Evolutionary conservation across 352 stramenopile genomes (phyloP).

Genomic region (Globisporangium ultimum): DNA sequence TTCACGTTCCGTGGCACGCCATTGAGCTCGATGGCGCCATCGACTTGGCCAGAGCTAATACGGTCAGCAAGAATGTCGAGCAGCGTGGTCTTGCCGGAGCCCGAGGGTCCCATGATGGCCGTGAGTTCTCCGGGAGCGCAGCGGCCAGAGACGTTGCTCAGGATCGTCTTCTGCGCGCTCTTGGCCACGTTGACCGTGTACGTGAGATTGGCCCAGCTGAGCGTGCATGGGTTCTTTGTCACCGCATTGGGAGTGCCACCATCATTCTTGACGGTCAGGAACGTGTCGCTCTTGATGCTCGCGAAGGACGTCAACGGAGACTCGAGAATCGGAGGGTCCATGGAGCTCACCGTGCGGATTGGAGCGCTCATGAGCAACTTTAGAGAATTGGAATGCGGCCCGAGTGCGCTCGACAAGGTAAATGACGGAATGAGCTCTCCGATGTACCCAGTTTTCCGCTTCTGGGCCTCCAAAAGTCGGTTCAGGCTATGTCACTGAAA

Average conservation of each 20-base stretch:
- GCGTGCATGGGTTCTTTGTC: conserved; percentile 30
- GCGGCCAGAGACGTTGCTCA: conserved; percentile 54
- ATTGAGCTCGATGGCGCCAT: conserved; percentile 38
- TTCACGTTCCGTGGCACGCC: conserved; percentile 29
- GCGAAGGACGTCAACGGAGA: conserved; percentile 1
- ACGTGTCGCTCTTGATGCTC: background rate
- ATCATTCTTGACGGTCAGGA: background rate
- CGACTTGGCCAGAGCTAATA: conserved; percentile 16
- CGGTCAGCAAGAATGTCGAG: conserved; percentile 61
- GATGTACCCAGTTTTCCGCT: too few relatives aligned
- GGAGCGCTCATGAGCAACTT: too few relatives aligned
- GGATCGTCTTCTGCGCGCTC: conserved; percentile 34
- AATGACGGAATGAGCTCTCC: too few relatives aligned
- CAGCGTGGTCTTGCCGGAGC: conserved; percentile 60
- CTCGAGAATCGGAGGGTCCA: background rate
- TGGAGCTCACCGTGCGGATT: too few relatives aligned
- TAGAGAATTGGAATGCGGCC: too few relatives aligned
- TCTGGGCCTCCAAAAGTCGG: too few relatives aligned
- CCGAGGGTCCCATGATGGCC: conserved; percentile 63
- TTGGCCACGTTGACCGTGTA: conserved; percentile 47
- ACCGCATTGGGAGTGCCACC: background rate
- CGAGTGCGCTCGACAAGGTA: too few relatives aligned
- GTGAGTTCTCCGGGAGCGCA: conserved; percentile 60
- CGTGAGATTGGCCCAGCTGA: conserved; percentile 70
- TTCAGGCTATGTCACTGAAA: too few relatives aligned